Percentiles rank a stretch among this genome's conserved stretches.
Conservation (phyloP, 345 rosid genomes). For the Syzygium aqueum region DNA sequence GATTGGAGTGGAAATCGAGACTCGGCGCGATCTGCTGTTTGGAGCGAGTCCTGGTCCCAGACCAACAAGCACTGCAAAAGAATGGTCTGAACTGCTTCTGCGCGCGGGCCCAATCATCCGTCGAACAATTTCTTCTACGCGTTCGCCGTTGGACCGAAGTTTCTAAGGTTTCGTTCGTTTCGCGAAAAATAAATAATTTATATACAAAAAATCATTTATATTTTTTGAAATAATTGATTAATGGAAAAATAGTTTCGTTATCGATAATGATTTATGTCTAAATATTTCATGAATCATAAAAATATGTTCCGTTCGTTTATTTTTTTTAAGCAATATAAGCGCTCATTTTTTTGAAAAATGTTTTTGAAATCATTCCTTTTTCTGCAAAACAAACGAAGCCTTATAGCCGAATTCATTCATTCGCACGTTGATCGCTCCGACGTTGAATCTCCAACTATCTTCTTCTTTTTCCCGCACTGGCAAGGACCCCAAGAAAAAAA, state of each 20-base stretch:
- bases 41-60: not conserved
- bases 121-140: not conserved
- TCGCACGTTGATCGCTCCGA: accelerated
- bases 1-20: not conserved
- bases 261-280: too few species aligned
- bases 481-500: too few species aligned
- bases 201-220: too few species aligned
- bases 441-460: accelerated
- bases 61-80: not conserved
- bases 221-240: too few species aligned
- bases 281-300: too few species aligned
- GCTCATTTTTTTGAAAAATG: too few species aligned
- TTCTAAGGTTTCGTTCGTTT: not conserved
- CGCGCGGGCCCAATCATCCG: not conserved
- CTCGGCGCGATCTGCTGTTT: not conserved
- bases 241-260: too few species aligned
- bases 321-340: too few species aligned
- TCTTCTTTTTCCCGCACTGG: not conserved
- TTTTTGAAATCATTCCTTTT: too few species aligned
- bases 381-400: too few species aligned
- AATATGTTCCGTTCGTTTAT: too few species aligned
- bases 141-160: not conserved
- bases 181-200: too few species aligned
- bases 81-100: not conserved
- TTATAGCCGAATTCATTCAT: not conserved